Percentiles rank a stretch among this genome's conserved stretches.
Conservation (phyloP, 495 filamentous ascomycete species). For the Pyronema omphalodes region DNA sequence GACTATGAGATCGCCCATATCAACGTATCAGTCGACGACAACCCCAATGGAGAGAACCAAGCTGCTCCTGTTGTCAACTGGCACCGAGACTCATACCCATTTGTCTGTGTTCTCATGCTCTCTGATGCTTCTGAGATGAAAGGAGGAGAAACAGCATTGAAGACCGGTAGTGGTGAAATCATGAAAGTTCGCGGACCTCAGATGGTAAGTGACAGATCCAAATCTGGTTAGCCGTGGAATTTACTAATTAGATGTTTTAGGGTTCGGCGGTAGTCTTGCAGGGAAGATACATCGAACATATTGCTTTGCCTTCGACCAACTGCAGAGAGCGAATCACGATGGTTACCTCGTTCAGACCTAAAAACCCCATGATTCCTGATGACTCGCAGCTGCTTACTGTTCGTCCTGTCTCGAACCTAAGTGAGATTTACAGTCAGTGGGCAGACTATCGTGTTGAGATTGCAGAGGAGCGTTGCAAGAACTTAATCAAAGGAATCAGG, state of each 20-base stretch:
- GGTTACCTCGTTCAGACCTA: slow-evolving; percentile 54
- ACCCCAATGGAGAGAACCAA: slow-evolving; percentile 19
- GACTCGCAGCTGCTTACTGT: slow-evolving; percentile 51
- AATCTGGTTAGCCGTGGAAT: background rate
- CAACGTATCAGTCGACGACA: slow-evolving; percentile 49
- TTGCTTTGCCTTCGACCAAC: slow-evolving; percentile 45
- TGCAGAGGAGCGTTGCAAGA: slow-evolving; percentile 38
- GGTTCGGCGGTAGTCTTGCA: slow-evolving; percentile 51
- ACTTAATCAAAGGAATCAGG: slow-evolving; percentile 29
- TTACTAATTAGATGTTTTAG: slow-evolving; percentile 23
- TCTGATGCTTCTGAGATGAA: slow-evolving; percentile 52
- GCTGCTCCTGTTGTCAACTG: slow-evolving; percentile 42
- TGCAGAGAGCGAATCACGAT: slow-evolving; percentile 50
- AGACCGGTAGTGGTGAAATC: slow-evolving; percentile 41
- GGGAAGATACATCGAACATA: slow-evolving; percentile 54
- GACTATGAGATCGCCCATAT: slow-evolving; percentile 59
- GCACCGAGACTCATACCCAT: slow-evolving; percentile 60
- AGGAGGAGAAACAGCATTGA: slow-evolving; percentile 51
- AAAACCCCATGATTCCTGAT: slow-evolving; percentile 38
- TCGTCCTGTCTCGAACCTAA: slow-evolving; percentile 43
- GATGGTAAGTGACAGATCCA: slow-evolving; percentile 31
- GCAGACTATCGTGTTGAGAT: slow-evolving; percentile 54
- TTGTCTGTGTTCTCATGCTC: slow-evolving; percentile 61
- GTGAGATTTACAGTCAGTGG: slow-evolving; percentile 53
- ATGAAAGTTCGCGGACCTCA: slow-evolving; percentile 50